These are phyloP conservation scores for Lactuca saligna DNA, from an alignment of 129 eudicot species.

Conservation along the genomic window DNA sequence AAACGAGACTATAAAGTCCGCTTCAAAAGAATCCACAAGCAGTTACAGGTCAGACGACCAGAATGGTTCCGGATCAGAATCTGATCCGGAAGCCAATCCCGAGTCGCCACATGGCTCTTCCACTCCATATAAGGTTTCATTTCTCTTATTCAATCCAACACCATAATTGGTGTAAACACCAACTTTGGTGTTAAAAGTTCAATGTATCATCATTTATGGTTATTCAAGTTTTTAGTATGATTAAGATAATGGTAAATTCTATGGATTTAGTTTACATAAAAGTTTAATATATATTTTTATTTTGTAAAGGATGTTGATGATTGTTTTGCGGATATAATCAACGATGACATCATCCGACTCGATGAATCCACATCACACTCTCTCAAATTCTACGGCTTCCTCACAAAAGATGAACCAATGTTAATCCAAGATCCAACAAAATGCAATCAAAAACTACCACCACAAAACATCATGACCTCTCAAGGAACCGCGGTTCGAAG, in stretches of 20 bases:
- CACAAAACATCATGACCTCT: slow-evolving; percentile 7
- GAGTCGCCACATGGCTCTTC: slow-evolving; percentile 34
- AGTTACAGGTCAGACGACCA: slow-evolving; percentile 54
- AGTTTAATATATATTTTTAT: too few relatives aligned
- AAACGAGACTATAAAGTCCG: slow-evolving; percentile 28
- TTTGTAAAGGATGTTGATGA: slow-evolving; percentile 48
- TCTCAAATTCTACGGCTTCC: slow-evolving; percentile 25
- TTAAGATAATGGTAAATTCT: too few relatives aligned
- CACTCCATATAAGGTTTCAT: slow-evolving; percentile 34
- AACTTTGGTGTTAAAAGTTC: too few relatives aligned
- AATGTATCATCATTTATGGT: too few relatives aligned
- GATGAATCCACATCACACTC: slow-evolving; percentile 47
- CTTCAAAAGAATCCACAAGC: slow-evolving; percentile 50
- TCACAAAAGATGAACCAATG: slow-evolving; percentile 2
- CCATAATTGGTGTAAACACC: too few relatives aligned
- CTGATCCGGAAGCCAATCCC: slow-evolving; percentile 33
- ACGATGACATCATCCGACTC: slow-evolving; percentile 76
- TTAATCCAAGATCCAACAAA: slow-evolving; percentile 13
- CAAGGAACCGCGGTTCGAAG: slow-evolving; percentile 71
- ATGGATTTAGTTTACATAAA: not conserved
- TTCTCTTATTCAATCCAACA: not conserved
- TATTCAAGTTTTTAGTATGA: too few relatives aligned
- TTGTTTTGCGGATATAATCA: slow-evolving; percentile 71
- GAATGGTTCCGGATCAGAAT: slow-evolving; percentile 43
- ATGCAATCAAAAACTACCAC: slow-evolving; percentile 22